These are phyloP conservation scores for Chalciporus pseudorubinellus DNA, from an alignment of 768 basidiomycete genomes.

Conservation along the genomic window DNA sequence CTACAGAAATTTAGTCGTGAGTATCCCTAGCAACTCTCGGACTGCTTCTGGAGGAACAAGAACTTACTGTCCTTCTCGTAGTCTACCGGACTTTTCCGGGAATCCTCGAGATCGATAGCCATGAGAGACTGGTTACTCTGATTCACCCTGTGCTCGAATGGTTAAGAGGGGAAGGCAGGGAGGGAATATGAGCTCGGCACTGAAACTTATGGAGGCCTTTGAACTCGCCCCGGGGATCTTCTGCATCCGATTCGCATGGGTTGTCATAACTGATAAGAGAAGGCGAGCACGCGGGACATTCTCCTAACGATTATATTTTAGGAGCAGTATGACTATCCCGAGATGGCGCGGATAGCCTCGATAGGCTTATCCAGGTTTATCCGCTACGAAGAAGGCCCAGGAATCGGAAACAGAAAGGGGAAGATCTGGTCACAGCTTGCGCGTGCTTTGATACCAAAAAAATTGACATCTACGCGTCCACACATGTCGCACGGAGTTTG, in stretches of 20 bases:
- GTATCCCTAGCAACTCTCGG: no score
- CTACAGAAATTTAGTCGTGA: no score
- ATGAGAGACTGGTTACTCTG: constrained; percentile 10
- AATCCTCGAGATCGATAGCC: constrained; percentile 2
- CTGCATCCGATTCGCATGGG: neutral
- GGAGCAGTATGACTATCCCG: neutral
- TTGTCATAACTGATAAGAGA: constrained; percentile 5
- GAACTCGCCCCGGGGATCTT: neutral
- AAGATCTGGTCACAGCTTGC: no score
- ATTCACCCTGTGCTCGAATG: neutral
- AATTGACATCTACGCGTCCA: no score
- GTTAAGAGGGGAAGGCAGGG: neutral
- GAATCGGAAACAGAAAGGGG: neutral
- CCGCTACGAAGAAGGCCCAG: no score
- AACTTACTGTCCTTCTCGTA: constrained; percentile 16
- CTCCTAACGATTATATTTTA: neutral
- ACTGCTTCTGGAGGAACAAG: no score
- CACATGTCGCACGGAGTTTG: no score
- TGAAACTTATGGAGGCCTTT: neutral
- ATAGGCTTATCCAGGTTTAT: no score
- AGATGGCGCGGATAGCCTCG: neutral
- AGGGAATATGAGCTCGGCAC: neutral
- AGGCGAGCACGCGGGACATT: neutral
- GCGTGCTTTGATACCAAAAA: no score
- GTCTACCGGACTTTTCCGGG: constrained; percentile 4